phyloP scores from a whole-genome alignment of 1,139 yeast species.

The Taphrina betulina region DNA sequence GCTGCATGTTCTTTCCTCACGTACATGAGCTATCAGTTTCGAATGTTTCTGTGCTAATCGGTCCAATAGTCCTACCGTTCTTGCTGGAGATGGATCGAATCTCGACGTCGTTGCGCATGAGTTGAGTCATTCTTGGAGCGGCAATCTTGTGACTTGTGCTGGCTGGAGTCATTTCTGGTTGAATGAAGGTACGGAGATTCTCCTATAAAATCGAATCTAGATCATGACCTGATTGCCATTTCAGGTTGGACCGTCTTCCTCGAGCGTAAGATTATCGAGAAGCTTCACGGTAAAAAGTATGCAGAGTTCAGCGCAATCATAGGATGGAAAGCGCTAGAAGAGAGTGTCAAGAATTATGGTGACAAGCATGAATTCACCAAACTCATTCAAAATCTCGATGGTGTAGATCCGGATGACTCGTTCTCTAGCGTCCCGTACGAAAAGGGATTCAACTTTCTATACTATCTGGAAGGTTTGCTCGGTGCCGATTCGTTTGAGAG shows the following conservation, averaged over 20 bases:
- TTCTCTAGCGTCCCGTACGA: conserved; percentile 79
- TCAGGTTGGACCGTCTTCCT: conserved; percentile 95
- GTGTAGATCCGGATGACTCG: conserved; percentile 81
- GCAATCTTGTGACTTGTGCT: conserved; percentile 86
- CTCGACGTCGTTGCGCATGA: conserved; percentile 89
- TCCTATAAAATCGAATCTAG: no score
- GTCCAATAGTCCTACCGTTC: conserved; percentile 59
- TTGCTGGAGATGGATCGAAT: conserved; percentile 81
- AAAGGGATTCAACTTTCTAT: conserved; percentile 71
- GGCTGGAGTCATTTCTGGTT: conserved; percentile 98
- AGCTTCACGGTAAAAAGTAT: conserved; percentile 69
- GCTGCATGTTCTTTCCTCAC: no score
- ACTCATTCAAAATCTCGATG: conserved; percentile 38
- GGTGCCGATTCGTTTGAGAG: conserved; percentile 67
- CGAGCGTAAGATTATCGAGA: conserved; percentile 79
- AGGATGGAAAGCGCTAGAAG: conserved; percentile 81
- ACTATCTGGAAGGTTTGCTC: conserved; percentile 63
- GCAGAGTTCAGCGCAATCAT: conserved; percentile 81
- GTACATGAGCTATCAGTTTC: no score
- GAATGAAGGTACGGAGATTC: conserved; percentile 97
- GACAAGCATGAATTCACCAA: conserved; percentile 40
- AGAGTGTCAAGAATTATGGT: conserved; percentile 64
- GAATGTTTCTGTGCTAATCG: background rate
- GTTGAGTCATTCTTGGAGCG: conserved; percentile 92
- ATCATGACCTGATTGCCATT: no score